phyloP scores from a whole-genome alignment of 2,329 filamentous ascomycete species.

The Xylariaceae sp. region DNA sequence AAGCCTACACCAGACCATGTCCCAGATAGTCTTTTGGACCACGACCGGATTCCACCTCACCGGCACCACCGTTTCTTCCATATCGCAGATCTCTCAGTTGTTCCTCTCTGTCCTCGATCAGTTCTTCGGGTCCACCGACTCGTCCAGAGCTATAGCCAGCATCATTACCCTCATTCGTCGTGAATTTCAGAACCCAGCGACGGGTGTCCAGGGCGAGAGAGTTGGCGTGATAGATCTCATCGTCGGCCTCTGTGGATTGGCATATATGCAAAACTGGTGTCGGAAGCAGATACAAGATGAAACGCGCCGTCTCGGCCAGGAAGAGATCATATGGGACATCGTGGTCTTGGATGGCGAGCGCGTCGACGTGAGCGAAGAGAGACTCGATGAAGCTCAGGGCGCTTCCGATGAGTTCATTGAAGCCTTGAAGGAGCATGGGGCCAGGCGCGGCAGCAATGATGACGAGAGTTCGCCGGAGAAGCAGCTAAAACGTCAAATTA shows the following conservation, averaged over 20 bases:
- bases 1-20: conserved; percentile 53
- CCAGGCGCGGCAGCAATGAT: conserved; percentile 21
- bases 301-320: conserved; percentile 38
- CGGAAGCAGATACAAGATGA: conserved; percentile 48
- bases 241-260: conserved; percentile 55
- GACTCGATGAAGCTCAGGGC: conserved; percentile 12
- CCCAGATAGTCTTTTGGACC: conserved; percentile 57
- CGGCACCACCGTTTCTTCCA: conserved; percentile 48
- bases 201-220: conserved; percentile 53
- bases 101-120: conserved; percentile 57
- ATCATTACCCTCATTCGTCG: conserved; percentile 61
- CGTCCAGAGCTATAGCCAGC: conserved; percentile 61
- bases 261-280: conserved; percentile 57
- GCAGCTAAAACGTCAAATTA: conserved; percentile 49
- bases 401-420: conserved; percentile 26
- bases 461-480: conserved; percentile 43
- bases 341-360: conserved; percentile 57
- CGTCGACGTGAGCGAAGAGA: conserved; percentile 48
- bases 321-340: conserved; percentile 63
- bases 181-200: conserved; percentile 61
- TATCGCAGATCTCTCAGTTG: conserved; percentile 54
- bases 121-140: conserved; percentile 65
- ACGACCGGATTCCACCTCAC: conserved; percentile 57
- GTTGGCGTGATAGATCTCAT: conserved; percentile 59
- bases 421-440: conserved; percentile 32